These are phyloP conservation scores for Aaosphaeria arxii DNA, from an alignment of 2,329 filamentous ascomycete species.

Conservation along the genomic window DNA sequence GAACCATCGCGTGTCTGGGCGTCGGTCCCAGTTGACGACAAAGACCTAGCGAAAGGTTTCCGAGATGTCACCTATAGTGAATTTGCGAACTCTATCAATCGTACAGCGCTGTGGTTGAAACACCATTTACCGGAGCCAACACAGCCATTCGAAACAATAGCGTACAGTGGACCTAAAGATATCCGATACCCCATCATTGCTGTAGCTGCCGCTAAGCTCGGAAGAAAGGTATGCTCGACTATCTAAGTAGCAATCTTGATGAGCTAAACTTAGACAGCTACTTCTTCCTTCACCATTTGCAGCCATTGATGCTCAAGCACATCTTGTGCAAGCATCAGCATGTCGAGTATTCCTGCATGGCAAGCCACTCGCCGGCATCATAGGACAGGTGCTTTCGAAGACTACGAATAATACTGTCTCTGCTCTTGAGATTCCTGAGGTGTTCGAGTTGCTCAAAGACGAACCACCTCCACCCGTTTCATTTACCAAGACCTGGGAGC, in stretches of 20 bases:
- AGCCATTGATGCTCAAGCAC: background rate
- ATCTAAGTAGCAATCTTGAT: background rate
- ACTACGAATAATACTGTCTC: background rate
- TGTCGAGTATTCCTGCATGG: background rate
- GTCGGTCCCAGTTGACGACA: background rate
- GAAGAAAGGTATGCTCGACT: conserved; percentile 3
- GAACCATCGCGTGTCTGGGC: background rate
- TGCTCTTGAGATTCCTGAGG: background rate
- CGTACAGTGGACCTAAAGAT: conserved; percentile 12
- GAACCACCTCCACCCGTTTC: background rate
- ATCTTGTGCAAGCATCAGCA: background rate
- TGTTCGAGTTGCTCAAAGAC: background rate
- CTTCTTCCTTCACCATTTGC: background rate
- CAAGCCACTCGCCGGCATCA: background rate
- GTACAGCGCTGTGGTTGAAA: background rate
- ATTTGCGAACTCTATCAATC: background rate
- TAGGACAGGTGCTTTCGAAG: background rate
- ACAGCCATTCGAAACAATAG: conserved; percentile 6
- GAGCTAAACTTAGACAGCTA: background rate
- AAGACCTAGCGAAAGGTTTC: background rate
- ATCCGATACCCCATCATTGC: conserved; percentile 11
- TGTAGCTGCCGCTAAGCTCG: conserved; percentile 7
- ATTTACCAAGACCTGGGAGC: conserved; percentile 9
- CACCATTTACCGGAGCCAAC: background rate
- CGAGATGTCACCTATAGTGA: background rate